Evolutionary conservation across 2,329 filamentous ascomycete species (phyloP).

Genomic region (Paraphoma sp.): DNA sequence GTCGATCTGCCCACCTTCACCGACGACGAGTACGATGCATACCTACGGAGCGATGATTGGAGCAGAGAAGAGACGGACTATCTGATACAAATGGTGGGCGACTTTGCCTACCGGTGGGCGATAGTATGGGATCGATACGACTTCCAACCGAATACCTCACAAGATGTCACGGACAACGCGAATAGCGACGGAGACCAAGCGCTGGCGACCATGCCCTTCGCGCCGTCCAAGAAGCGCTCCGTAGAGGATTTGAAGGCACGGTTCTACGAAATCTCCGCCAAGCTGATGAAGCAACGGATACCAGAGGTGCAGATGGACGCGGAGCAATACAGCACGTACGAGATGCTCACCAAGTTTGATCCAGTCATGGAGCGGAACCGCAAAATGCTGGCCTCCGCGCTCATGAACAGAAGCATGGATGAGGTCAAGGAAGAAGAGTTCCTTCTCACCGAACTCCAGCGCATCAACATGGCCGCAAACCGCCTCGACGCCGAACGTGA

Average conservation of each 20-base stretch:
- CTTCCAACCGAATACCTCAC: constrained; percentile 57
- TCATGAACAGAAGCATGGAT: constrained; percentile 80
- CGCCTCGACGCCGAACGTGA: constrained; percentile 86
- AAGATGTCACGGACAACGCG: constrained; percentile 25
- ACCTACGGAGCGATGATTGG: constrained; percentile 80
- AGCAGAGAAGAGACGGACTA: constrained; percentile 94
- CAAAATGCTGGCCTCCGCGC: constrained; percentile 83
- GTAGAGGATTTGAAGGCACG: constrained; percentile 92
- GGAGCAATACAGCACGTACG: constrained; percentile 81
- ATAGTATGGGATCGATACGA: constrained; percentile 94
- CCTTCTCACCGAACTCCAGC: constrained; percentile 85
- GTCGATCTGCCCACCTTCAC: constrained; percentile 81
- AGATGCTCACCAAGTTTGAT: constrained; percentile 87
- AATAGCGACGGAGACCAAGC: constrained; percentile 30
- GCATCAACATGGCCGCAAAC: constrained; percentile 86
- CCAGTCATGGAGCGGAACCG: constrained; percentile 77
- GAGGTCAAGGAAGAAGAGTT: constrained; percentile 93
- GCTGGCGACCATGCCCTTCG: constrained; percentile 42
- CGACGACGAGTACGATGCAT: constrained; percentile 82
- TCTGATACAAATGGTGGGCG: constrained; percentile 73
- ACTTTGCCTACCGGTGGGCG: constrained; percentile 89
- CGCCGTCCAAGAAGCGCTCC: constrained; percentile 64
- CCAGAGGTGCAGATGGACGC: constrained; percentile 72
- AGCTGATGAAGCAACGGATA: constrained; percentile 50
- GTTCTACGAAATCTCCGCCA: constrained; percentile 82